These are phyloP conservation scores for Thalassiosira hispida DNA, from an alignment of 352 stramenopile genomes.

Conservation along the genomic window DNA sequence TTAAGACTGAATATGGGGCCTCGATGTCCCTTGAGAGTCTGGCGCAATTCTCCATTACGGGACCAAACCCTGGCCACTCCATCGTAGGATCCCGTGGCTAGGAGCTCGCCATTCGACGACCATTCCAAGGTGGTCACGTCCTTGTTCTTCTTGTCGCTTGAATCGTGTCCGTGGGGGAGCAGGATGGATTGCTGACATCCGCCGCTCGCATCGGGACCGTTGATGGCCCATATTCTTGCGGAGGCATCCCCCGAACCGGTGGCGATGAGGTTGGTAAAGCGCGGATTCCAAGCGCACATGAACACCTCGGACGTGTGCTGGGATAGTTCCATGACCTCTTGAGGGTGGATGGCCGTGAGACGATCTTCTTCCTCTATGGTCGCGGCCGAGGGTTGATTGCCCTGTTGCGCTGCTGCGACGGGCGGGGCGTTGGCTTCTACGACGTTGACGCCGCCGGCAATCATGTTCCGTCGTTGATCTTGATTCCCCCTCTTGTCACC, in stretches of 20 bases:
- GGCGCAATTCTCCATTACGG: constrained; percentile 77
- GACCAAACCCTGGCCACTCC: constrained; percentile 89
- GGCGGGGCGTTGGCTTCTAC: background rate
- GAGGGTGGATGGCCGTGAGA: constrained; percentile 32
- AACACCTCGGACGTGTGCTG: constrained; percentile 90
- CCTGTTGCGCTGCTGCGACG: background rate
- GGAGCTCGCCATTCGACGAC: constrained; percentile 91
- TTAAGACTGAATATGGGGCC: constrained; percentile 90
- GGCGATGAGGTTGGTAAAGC: constrained; percentile 92
- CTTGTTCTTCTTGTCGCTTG: constrained; percentile 92
- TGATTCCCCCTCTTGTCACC: constrained; percentile 23
- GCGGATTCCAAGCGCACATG: constrained; percentile 97
- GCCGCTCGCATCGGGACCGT: constrained; percentile 67
- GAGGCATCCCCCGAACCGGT: constrained; percentile 95
- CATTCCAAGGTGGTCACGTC: constrained; percentile 98
- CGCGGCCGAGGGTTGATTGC: constrained; percentile 15
- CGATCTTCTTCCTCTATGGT: constrained; percentile 49
- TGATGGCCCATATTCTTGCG: constrained; percentile 92
- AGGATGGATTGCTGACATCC: constrained; percentile 76
- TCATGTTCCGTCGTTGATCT: constrained; percentile 6
- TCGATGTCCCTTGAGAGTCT: constrained; percentile 85
- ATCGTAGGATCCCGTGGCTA: constrained; percentile 96
- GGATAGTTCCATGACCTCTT: constrained; percentile 75
- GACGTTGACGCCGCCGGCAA: background rate
- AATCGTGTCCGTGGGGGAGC: constrained; percentile 81